Percentiles rank a stretch among this genome's conserved stretches.
Evolutionary conservation across 1,139 yeast genomes (phyloP).

Genomic region (Debaryomycetaceae sp.): DNA sequence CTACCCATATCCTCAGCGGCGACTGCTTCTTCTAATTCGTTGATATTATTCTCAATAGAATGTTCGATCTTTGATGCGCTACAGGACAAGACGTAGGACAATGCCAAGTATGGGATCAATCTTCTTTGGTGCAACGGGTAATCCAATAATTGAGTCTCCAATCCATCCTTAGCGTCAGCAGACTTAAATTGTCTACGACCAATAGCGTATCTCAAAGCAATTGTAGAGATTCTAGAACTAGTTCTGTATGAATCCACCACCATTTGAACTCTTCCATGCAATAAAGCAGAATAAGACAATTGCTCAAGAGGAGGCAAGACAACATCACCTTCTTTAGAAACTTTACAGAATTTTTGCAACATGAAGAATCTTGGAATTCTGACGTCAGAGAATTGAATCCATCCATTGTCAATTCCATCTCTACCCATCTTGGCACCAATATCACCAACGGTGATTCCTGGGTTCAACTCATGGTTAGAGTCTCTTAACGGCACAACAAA

Average conservation of each 20-base stretch:
- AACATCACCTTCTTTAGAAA: conserved; percentile 67
- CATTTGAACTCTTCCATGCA: conserved; percentile 90
- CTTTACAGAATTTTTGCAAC: conserved; percentile 78
- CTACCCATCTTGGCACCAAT: conserved; percentile 94
- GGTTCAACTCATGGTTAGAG: conserved; percentile 60
- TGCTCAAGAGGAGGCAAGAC: conserved; percentile 79
- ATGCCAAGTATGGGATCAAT: conserved; percentile 74
- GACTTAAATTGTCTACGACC: conserved; percentile 82
- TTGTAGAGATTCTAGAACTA: conserved; percentile 75
- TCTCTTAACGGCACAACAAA: conserved; percentile 89
- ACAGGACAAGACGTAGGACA: conserved; percentile 73
- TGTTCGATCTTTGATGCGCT: conserved; percentile 64
- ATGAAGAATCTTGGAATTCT: conserved; percentile 79
- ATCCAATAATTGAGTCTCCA: conserved; percentile 68
- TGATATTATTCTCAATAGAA: conserved; percentile 51
- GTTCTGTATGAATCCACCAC: conserved; percentile 79
- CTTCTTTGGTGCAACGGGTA: conserved; percentile 87
- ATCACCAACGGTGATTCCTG: conserved; percentile 85
- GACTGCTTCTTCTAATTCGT: conserved; percentile 53
- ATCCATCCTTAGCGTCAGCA: conserved; percentile 20
- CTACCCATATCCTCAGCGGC: conserved; percentile 37
- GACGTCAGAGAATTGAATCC: conserved; percentile 86
- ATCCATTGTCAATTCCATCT: conserved; percentile 86
- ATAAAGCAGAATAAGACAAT: conserved; percentile 78
- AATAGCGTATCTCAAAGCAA: conserved; percentile 84